Percentiles rank a stretch among this genome's conserved stretches.
Evolutionary conservation across 106 monocot species (phyloP).

Genomic region (Amphibolis antarctica): DNA sequence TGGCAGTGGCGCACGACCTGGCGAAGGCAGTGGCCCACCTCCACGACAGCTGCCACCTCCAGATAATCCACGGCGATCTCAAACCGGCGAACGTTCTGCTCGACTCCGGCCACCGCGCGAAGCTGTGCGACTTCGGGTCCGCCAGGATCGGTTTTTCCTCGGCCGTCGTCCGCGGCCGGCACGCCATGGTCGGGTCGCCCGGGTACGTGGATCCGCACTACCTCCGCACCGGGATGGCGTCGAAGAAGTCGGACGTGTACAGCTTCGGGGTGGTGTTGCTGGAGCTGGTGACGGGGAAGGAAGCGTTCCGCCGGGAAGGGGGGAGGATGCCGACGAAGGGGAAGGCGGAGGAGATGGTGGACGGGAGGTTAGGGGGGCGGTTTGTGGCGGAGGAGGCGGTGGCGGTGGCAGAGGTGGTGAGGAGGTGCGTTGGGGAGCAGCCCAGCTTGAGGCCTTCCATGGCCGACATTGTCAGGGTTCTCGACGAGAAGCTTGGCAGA

Average conservation of each 20-base stretch:
- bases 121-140: conserved; percentile 69
- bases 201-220: conserved; percentile 35
- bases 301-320: conserved; percentile 4
- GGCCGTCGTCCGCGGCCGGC: conserved; percentile 6
- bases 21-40: conserved; percentile 43
- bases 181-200: conserved; percentile 21
- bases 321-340: conserved; percentile 4
- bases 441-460: conserved; percentile 70
- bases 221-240: conserved; percentile 12
- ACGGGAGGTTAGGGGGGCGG: conserved; percentile 27
- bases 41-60: conserved; percentile 42
- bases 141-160: conserved; percentile 50
- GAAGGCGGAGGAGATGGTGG: conserved; percentile 27
- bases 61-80: conserved; percentile 58
- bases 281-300: conserved; percentile 28
- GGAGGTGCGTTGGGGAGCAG: conserved; percentile 43
- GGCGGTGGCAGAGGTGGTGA: conserved; percentile 35
- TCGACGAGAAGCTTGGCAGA: conserved; percentile 26
- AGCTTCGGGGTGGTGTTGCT: conserved; percentile 64
- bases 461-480: conserved; percentile 40
- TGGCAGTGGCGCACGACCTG: conserved; percentile 27
- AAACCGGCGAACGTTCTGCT: conserved; percentile 60
- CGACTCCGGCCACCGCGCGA: conserved; percentile 19
- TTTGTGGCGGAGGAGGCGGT: conserved; percentile 40
- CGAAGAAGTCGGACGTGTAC: conserved; percentile 73